phyloP scores from a whole-genome alignment of 441 rosid species.

The Euphorbia schlechtendalii region DNA sequence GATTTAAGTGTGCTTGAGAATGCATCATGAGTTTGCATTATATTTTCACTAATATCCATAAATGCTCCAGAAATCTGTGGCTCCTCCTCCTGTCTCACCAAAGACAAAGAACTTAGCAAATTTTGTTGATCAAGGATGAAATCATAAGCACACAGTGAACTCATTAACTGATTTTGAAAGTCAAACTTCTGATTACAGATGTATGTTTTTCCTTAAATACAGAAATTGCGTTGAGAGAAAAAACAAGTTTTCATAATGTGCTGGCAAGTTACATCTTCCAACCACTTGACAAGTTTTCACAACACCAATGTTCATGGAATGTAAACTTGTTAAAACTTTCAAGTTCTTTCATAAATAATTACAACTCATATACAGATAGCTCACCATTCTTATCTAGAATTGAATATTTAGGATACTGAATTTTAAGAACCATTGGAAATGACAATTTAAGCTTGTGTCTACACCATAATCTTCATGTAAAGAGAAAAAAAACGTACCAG shows the following conservation, averaged over 20 bases:
- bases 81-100: conserved; percentile 50
- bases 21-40: conserved; percentile 64
- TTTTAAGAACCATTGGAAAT: conserved; percentile 7
- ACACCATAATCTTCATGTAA: not conserved
- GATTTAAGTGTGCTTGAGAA: conserved; percentile 66
- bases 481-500: conserved; percentile 25
- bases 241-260: not conserved
- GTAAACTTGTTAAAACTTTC: not conserved
- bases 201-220: not conserved
- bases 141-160: not conserved
- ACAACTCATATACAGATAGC: no score
- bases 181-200: conserved; percentile 1
- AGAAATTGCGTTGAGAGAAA: not conserved
- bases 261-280: not conserved
- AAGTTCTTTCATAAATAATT: not conserved
- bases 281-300: not conserved
- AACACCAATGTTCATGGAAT: not conserved
- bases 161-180: not conserved
- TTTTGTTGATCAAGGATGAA: conserved; percentile 6
- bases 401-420: conserved; percentile 12
- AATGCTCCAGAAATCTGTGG: conserved; percentile 48
- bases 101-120: conserved; percentile 16
- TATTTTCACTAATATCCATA: conserved; percentile 46
- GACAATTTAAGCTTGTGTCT: not conserved
- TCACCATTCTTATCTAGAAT: conserved; percentile 3